Evolutionary conservation across 192 early-diverging fungal species (phyloP).

Genomic region (Linnemannia elongata): DNA sequence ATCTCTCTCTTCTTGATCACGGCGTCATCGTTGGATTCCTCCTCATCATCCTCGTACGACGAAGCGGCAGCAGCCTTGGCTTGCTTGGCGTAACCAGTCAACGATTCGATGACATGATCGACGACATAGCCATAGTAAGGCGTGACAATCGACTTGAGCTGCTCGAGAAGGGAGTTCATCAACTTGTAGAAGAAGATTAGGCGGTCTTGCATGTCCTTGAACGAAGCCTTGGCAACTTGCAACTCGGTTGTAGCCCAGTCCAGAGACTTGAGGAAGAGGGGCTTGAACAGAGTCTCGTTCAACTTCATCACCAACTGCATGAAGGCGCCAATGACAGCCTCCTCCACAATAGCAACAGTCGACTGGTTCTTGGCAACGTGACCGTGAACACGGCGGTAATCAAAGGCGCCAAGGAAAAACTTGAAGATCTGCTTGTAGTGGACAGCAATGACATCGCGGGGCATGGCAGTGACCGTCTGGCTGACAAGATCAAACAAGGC

Average conservation of each 20-base stretch:
- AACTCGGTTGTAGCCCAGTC: conserved; percentile 78
- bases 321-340: conserved; percentile 79
- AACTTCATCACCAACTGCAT: conserved; percentile 89
- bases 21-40: conserved; percentile 52
- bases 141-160: conserved; percentile 69
- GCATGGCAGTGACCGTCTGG: conserved; percentile 74
- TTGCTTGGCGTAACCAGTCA: conserved; percentile 65
- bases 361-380: conserved; percentile 28
- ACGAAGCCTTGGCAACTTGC: conserved; percentile 33
- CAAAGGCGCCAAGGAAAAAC: conserved; percentile 83
- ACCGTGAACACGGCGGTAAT: conserved; percentile 62
- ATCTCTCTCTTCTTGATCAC: conserved; percentile 50
- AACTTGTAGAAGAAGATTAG: conserved; percentile 62
- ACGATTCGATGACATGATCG: conserved; percentile 71
- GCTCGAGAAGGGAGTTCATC: conserved; percentile 57
- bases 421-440: conserved; percentile 87
- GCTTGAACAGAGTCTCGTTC: conserved; percentile 96
- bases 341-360: conserved; percentile 72
- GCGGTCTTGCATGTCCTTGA: conserved; percentile 43
- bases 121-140: conserved; percentile 87
- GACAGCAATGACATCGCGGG: conserved; percentile 73
- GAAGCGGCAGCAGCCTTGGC: conserved; percentile 16
- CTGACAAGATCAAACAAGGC: conserved; percentile 77
- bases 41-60: conserved; percentile 50
- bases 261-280: conserved; percentile 89